A percentile compares a stretch with the other conserved stretches of the same genome.
phyloP scores from a whole-genome alignment of 306 rosid species.

The Cicer chorassanicum region DNA sequence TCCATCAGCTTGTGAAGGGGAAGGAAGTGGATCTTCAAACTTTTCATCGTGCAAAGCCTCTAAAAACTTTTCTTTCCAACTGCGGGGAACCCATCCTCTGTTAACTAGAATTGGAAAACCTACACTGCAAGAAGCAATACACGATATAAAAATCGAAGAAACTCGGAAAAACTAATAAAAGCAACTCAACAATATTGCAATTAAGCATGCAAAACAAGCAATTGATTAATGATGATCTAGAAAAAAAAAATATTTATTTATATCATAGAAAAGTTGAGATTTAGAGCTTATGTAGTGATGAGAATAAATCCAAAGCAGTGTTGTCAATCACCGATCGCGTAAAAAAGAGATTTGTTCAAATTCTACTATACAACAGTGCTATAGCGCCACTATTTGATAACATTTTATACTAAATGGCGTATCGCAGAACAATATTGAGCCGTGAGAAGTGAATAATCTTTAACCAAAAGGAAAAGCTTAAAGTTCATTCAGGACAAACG shows the following conservation, averaged over 20 bases:
- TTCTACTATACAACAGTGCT: too few species aligned
- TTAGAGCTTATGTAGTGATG: background rate
- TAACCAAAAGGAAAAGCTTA: constrained; percentile 28
- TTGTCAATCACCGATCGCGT: too few species aligned
- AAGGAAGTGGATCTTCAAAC: constrained; percentile 45
- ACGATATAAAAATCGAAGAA: constrained; percentile 41
- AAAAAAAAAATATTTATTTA: constrained; percentile 1
- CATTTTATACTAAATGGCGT: too few species aligned
- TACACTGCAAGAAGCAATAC: constrained; percentile 58
- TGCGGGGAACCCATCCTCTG: constrained; percentile 97
- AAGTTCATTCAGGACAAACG: constrained; percentile 8
- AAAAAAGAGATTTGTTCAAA: too few species aligned
- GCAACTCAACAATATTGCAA: constrained; percentile 8
- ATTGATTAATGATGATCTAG: background rate
- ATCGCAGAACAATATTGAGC: background rate
- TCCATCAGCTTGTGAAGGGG: constrained; percentile 50
- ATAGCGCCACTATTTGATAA: too few species aligned
- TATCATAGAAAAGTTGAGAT: background rate
- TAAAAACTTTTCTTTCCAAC: constrained; percentile 75
- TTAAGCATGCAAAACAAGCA: constrained; percentile 18
- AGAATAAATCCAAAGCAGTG: background rate
- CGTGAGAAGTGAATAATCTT: constrained; percentile 18
- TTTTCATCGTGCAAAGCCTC: constrained; percentile 53
- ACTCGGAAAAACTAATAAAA: constrained; percentile 19
- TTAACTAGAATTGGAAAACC: constrained; percentile 76